Percentiles rank a stretch among this genome's conserved stretches.
phyloP scores from a whole-genome alignment of 129 eudicot species.

The Artemisia tridentata region DNA sequence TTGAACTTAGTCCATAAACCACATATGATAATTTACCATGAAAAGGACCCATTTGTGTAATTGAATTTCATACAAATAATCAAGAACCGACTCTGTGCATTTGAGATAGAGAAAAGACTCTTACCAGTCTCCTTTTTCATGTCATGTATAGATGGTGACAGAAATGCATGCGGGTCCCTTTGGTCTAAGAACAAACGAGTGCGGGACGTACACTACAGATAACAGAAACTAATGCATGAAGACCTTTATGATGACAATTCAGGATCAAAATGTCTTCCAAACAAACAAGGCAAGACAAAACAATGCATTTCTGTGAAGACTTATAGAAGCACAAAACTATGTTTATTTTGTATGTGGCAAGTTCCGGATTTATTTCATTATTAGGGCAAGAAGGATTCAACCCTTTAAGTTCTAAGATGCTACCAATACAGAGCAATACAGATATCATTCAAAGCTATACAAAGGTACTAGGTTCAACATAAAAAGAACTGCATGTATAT shows the following conservation, averaged over 20 bases:
- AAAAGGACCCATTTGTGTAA: background rate
- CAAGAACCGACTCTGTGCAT: background rate
- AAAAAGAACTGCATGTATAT: background rate
- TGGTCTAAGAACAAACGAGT: background rate
- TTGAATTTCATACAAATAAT: background rate
- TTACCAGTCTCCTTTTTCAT: background rate
- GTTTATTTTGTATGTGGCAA: background rate
- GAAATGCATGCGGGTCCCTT: background rate
- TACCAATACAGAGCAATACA: no score
- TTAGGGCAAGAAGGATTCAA: no score
- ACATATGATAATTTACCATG: background rate
- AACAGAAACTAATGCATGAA: background rate
- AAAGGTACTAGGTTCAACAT: background rate
- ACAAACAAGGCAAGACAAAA: constrained; percentile 14
- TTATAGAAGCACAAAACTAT: background rate
- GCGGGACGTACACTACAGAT: background rate
- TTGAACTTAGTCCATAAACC: background rate
- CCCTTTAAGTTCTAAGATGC: no score
- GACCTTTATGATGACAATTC: background rate
- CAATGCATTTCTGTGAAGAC: background rate
- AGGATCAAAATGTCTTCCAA: background rate
- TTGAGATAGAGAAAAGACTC: background rate
- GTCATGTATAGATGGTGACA: background rate
- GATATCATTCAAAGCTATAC: background rate
- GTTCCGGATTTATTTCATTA: no score